Conservation (phyloP, 805 yeast species). For the Yarrowia sp. region DNA sequence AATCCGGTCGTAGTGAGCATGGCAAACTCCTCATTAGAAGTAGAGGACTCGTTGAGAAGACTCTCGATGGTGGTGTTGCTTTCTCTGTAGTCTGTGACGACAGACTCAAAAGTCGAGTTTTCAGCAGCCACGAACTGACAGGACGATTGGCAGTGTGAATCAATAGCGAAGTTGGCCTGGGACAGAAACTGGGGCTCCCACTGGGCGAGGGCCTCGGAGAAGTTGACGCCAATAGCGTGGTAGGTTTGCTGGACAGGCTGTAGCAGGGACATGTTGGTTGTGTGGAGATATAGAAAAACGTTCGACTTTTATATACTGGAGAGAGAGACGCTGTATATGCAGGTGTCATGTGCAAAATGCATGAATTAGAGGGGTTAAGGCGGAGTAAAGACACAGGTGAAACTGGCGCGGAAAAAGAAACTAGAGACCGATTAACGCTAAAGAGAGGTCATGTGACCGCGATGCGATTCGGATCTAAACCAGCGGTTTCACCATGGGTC, state of each 20-base stretch:
- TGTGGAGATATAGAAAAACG: not conserved
- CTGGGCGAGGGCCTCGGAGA: not conserved
- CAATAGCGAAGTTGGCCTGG: not conserved
- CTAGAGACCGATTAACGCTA: too few species aligned
- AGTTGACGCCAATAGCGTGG: constrained; percentile 3
- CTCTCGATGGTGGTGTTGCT: not conserved
- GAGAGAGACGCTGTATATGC: not conserved
- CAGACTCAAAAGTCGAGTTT: constrained; percentile 2
- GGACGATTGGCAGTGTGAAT: not conserved
- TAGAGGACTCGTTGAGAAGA: not conserved
- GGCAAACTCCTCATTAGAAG: constrained; percentile 3
- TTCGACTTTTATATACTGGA: not conserved
- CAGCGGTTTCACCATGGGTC: too few species aligned
- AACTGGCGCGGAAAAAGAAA: not conserved
- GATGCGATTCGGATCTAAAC: too few species aligned
- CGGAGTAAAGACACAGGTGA: constrained; percentile 13
- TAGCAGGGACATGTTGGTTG: not conserved
- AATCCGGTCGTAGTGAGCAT: not conserved
- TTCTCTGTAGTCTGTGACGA: not conserved
- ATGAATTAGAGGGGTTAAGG: not conserved
- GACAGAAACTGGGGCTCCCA: not conserved
- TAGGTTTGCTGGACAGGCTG: constrained; percentile 9
- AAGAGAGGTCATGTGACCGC: not conserved
- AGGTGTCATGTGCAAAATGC: constrained; percentile 8
- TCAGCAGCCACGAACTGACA: not conserved